These are phyloP conservation scores for Fraxinus nigra DNA, from an alignment of 305 asterid genomes.

Conservation along the genomic window DNA sequence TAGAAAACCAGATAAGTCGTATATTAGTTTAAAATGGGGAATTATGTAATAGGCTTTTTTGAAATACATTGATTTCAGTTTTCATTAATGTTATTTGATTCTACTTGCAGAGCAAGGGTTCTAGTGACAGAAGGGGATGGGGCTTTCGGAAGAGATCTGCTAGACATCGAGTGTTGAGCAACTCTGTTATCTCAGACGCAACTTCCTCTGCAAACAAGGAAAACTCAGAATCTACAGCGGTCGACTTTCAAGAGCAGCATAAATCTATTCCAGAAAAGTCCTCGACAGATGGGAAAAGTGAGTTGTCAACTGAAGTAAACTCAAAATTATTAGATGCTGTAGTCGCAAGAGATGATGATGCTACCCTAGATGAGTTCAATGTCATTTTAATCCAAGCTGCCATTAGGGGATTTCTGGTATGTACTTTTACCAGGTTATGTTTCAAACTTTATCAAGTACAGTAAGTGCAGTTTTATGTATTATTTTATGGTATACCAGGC, in stretches of 20 bases:
- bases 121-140: slow-evolving; percentile 83
- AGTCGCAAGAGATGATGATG: slow-evolving; percentile 35
- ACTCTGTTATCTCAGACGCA: slow-evolving; percentile 59
- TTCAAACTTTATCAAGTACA: slow-evolving; percentile 17
- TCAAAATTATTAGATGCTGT: slow-evolving; percentile 34
- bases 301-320: slow-evolving; percentile 35
- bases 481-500: slow-evolving; percentile 54
- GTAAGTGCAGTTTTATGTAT: slow-evolving; percentile 6
- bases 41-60: not conserved
- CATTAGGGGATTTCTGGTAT: slow-evolving; percentile 71
- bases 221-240: slow-evolving; percentile 48
- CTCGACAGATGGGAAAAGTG: slow-evolving; percentile 55
- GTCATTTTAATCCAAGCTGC: slow-evolving; percentile 71
- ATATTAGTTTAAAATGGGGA: not conserved
- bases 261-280: slow-evolving; percentile 46
- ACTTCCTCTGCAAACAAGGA: slow-evolving; percentile 60
- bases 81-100: slow-evolving; percentile 15
- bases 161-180: slow-evolving; percentile 75
- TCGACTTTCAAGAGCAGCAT: slow-evolving; percentile 45
- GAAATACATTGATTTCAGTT: not conserved
- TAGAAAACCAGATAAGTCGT: not conserved
- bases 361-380: slow-evolving; percentile 46
- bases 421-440: slow-evolving; percentile 18
- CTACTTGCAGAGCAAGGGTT: slow-evolving; percentile 57
- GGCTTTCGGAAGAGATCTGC: slow-evolving; percentile 89